Base-by-base conservation (phyloP, 768 basidiomycete genomes). In the Xerocomus potaroensis region DNA sequence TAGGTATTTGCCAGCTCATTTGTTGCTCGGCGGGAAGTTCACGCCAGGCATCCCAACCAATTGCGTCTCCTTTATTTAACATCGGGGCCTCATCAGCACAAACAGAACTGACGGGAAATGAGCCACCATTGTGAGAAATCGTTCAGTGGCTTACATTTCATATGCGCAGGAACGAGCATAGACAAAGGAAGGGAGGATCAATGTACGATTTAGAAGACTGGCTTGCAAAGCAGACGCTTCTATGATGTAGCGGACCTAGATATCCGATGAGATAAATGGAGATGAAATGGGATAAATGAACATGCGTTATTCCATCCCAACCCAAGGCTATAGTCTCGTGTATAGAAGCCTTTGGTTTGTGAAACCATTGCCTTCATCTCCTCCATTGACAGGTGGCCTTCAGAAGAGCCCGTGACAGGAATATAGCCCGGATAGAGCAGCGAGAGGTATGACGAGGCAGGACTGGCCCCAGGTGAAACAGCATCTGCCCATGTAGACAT, bases 301-400 rank as follows among this genome's bases (percentile, higher is more conserved):
- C 67, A 29, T 42, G 62, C 70, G 34, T 74, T 75, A 43, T 74
- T 74, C 71, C 73, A 75, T 3, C 73, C 73, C n/a, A 74, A 52
- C 15, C 72, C 70, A 8, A 72, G 59, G 53, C 70, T 73, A 55
- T 61, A 73, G 29, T 75, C 72, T 24, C 74, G 64, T 7, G 61
- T 56, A 43, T 66, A 74, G 45, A 65, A 75, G 15, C 72, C 72
- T 31, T 65, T 63, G 7, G 72, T 75, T 39, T 53, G 58, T 11
- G 58, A 52, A 2, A 72, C 65, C 59, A 73, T 60, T n/a, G 48
- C 54, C 21, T 56, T 50, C 5, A 74, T 47, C 26, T 69, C 62
- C 30, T 69, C 60, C 23, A 59, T 40, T 40, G 59, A 61, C 36
- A 64, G 50, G 11, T 57, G 41, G 23, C 62, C 57, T 14, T 51